A percentile compares a stretch with the other conserved stretches of the same genome.
phyloP scores from a whole-genome alignment of 805 yeast genomes.

The Millerago galiae region DNA sequence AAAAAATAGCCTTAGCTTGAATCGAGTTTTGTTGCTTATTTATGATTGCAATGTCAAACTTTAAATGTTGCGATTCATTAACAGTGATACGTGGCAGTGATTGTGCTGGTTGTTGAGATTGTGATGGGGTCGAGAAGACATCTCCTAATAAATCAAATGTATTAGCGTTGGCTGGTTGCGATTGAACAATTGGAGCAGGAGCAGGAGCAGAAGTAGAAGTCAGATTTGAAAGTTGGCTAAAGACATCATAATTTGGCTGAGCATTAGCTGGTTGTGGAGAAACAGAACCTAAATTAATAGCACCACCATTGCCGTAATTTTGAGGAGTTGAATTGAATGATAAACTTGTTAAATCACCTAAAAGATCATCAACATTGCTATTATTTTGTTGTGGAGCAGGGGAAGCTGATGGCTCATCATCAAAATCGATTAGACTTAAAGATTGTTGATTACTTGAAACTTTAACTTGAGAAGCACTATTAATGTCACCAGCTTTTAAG shows the following conservation, averaged over 20 bases:
- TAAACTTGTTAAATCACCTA: constrained; percentile 63
- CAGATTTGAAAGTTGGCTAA: constrained; percentile 15
- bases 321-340: constrained; percentile 28
- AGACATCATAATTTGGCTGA: constrained; percentile 20
- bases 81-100: constrained; percentile 26
- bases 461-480: constrained; percentile 43
- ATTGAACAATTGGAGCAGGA: constrained; percentile 5
- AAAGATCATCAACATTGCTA: constrained; percentile 55
- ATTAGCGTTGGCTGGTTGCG: constrained; percentile 13
- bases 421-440: constrained; percentile 69
- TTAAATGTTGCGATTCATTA: constrained; percentile 39
- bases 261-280: constrained; percentile 19
- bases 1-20: constrained; percentile 41
- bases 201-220: constrained; percentile 11
- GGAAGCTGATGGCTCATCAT: constrained; percentile 31
- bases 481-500: constrained; percentile 57
- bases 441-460: constrained; percentile 32
- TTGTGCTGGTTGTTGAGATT: constrained; percentile 9
- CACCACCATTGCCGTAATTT: constrained; percentile 48
- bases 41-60: constrained; percentile 39
- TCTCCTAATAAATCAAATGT: constrained; percentile 19
- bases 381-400: constrained; percentile 26
- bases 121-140: constrained; percentile 9
- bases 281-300: constrained; percentile 33
- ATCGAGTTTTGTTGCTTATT: constrained; percentile 33